These are phyloP conservation scores for Prosopis cineraria DNA, from an alignment of 306 rosid species.

Conservation along the genomic window DNA sequence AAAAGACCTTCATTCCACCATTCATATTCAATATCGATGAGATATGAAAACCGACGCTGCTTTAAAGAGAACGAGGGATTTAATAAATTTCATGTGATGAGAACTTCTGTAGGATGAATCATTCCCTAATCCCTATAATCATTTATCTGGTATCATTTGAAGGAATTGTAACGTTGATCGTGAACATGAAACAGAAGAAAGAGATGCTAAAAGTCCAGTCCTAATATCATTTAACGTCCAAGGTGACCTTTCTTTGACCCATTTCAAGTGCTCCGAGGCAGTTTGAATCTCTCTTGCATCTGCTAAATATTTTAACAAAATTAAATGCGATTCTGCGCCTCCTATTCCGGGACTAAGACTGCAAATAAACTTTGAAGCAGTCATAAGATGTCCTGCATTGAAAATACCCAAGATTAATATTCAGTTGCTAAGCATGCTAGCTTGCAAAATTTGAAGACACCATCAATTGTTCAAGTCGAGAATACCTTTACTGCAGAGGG, in stretches of 20 bases:
- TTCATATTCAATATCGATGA: not conserved
- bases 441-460: not conserved
- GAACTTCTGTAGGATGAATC: slow-evolving; percentile 10
- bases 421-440: not conserved
- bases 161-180: slow-evolving; percentile 60
- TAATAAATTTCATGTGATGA: not conserved
- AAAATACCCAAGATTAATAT: not conserved
- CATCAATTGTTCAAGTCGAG: slow-evolving; percentile 16
- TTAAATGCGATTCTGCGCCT: slow-evolving; percentile 55
- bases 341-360: slow-evolving; percentile 47
- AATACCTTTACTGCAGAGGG: slow-evolving; percentile 71
- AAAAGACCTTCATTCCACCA: no score
- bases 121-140: slow-evolving; percentile 32
- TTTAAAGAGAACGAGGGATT: not conserved
- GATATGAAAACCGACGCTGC: not conserved
- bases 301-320: slow-evolving; percentile 63
- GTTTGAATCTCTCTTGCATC: slow-evolving; percentile 58
- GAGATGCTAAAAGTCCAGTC: slow-evolving; percentile 59
- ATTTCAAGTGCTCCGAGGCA: slow-evolving; percentile 65
- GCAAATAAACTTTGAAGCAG: slow-evolving; percentile 71
- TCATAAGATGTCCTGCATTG: slow-evolving; percentile 61
- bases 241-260: slow-evolving; percentile 60
- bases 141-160: slow-evolving; percentile 46
- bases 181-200: slow-evolving; percentile 60
- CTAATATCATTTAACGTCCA: slow-evolving; percentile 52